Base-by-base conservation (phyloP, 257 asterid genomes). In the Echites panduratus region DNA sequence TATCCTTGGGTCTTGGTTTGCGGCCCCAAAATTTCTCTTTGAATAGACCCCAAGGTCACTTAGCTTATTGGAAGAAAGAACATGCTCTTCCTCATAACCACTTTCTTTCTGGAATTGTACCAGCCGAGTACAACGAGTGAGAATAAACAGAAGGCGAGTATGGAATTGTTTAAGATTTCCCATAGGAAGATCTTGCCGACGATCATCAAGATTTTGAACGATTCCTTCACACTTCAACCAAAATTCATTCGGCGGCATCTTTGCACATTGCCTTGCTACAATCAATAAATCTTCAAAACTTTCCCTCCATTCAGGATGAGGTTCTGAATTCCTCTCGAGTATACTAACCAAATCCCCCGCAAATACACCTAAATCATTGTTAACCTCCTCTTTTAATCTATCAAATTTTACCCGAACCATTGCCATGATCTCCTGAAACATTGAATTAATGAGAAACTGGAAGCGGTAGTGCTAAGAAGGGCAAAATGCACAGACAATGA, bases 51-150 rank as follows among this genome's bases (percentile, higher is more conserved):
- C 98, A 35, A 88, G 87, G 81, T 95, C 97, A 72, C 99, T 88
- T 66, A 88, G 86, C 81, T 92, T 96, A 84, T 89, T 95, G 68
- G 89, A 78, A 76, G 96, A 77, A 72, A 87, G 74, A 63, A 77
- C 61, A 77, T 83, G 86, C 54, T 88, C 92, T 81, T 91, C 97
- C 78, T 86, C 98, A 70, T 80, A 88, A 80, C 99, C 91, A 79
- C 93, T 95, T 85, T 92, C 98, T 80, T 92, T 95, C 69, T 83
- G 96, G 78, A 95, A 90, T 72, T 95, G 98, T 68, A 95, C 97
- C 45, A 95, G 95, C 62, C 99, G 85, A 81, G 96, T 87, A 81
- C 99, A 95, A 32, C 98, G 98, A 40, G 96, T 84, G 72, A 95
- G 97, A 73, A 95, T 87, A 79, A 95, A 95, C 76, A 95, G 76